Evolutionary conservation across 2,329 filamentous ascomycete genomes (phyloP), one percentile per base, ranked within the genome.

Genomic region (Pseudocercospora eumusae): DNA sequence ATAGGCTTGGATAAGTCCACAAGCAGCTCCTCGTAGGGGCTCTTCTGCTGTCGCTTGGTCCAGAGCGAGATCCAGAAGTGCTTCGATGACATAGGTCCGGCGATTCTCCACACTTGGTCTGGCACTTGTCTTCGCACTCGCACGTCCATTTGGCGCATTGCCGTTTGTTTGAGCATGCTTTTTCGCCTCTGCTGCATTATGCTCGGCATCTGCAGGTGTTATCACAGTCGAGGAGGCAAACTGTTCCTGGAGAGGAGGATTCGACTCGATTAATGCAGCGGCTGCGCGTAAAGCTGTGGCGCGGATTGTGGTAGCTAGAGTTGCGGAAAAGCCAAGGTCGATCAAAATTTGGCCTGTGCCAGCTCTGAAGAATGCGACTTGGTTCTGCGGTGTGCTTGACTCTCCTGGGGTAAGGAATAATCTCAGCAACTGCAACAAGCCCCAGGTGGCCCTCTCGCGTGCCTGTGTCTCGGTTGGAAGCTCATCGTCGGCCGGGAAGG

Each of bases 361-460:
- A 74, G 91, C 87, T 66, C 92, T 89, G 83, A 90, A 93, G 69
- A 96, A 96, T 6, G 91, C 87, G 55, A 83, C 82, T 76, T 98
- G 95, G 71, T 98, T 99, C 66, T 90, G 86, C 31, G 85, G 80
- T 1, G 92, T 96, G 47, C 90, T 90, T 55, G 88, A 81, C 31
- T 91, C 91, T n/a, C 93, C 92, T 40, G 85, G 83, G 7, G 89
- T 85, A 21, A 99, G 81, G 73, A 99, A 97, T 62, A 98, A 82
- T 68, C 92, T 88, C 63, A 97, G 83, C 20, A 99, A 88, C 42
- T 90, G 91, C 53, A 98, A 80, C 45, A 97, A 83, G 44, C 93
- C 95, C 82, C 95, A 97, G 10, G 96, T 82, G 72, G 97, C 98
- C 73, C 95, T 92, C 61, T 95, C 93, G 88, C 88, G 59, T 90